A percentile compares a stretch with the other conserved stretches of the same genome.
These are phyloP conservation scores for Picocystis sp. DNA, from an alignment of 163 green algal genomes.

Conservation along the genomic window DNA sequence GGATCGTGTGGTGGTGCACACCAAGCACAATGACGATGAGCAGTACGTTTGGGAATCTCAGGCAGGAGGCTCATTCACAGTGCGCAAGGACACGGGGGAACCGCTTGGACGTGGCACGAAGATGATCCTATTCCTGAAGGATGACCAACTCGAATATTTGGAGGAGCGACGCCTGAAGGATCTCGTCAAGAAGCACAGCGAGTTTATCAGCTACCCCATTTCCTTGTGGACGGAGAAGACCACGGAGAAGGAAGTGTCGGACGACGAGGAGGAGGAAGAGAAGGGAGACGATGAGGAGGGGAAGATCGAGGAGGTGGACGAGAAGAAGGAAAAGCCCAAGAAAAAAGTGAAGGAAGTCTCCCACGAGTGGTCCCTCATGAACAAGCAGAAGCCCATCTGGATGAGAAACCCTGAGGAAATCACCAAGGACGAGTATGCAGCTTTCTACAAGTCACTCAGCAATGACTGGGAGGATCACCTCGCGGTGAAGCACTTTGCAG, in stretches of 20 bases:
- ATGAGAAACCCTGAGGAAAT: slow-evolving; percentile 96
- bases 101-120: slow-evolving; percentile 78
- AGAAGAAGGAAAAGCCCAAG: slow-evolving; percentile 27
- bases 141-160: slow-evolving; percentile 87
- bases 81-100: slow-evolving; percentile 67
- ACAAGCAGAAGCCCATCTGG: slow-evolving; percentile 98
- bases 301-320: slow-evolving; percentile 22
- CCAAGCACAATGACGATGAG: slow-evolving; percentile 96
- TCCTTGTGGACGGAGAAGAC: slow-evolving; percentile 63
- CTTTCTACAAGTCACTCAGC: slow-evolving; percentile 95
- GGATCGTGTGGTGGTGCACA: slow-evolving; percentile 83
- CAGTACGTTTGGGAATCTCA: slow-evolving; percentile 94
- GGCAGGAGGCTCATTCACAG: slow-evolving; percentile 83
- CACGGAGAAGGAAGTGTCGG: slow-evolving; percentile 52
- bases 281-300: slow-evolving; percentile 27
- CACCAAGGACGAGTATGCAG: slow-evolving; percentile 84
- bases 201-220: slow-evolving; percentile 99
- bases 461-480: slow-evolving; percentile 99
- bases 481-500: slow-evolving; percentile 86
- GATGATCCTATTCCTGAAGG: slow-evolving; percentile 72
- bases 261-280: slow-evolving; percentile 36
- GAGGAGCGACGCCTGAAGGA: slow-evolving; percentile 88
- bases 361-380: slow-evolving; percentile 93
- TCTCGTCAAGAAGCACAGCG: slow-evolving; percentile 94
- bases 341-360: slow-evolving; percentile 56